Conservation (phyloP, 768 basidiomycete species). For the Kwoniella sp. region DNA sequence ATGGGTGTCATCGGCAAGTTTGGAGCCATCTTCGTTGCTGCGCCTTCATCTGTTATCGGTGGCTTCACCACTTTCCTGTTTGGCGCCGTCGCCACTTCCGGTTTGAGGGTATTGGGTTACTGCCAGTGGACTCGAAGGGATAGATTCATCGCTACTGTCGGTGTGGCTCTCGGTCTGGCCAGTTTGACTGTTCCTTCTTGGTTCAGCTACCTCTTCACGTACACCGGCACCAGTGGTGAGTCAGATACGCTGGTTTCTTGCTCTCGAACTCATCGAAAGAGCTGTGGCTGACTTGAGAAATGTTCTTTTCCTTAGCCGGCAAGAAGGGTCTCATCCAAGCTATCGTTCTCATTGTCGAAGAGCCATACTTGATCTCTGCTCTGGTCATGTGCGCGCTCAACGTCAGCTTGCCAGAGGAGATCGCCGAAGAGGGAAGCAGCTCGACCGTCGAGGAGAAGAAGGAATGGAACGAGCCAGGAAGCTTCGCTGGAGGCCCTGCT, state of each 20-base stretch:
- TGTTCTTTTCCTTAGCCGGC: constrained; percentile 10
- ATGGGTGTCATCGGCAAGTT: constrained; percentile 36
- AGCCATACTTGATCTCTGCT: constrained; percentile 35
- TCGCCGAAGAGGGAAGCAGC: neutral
- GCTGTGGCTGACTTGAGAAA: neutral
- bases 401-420: constrained; percentile 23
- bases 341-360: constrained; percentile 33
- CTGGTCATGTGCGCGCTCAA: constrained; percentile 27
- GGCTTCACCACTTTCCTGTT: constrained; percentile 39
- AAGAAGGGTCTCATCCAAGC: constrained; percentile 34
- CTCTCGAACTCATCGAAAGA: neutral
- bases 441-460: constrained; percentile 19
- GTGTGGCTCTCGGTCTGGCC: constrained; percentile 35
- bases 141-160: constrained; percentile 34
- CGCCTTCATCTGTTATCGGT: constrained; percentile 25
- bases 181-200: constrained; percentile 30
- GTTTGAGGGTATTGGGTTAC: constrained; percentile 33
- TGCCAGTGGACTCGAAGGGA: constrained; percentile 35
- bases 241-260: neutral
- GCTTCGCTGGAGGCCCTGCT: constrained; percentile 7
- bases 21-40: constrained; percentile 35
- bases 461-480: constrained; percentile 21
- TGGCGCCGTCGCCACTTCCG: constrained; percentile 36
- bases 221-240: constrained; percentile 30
- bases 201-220: constrained; percentile 40